Base-by-base conservation (phyloP, 2,329 filamentous ascomycete genomes). In the Sporothrix luriei region DNA sequence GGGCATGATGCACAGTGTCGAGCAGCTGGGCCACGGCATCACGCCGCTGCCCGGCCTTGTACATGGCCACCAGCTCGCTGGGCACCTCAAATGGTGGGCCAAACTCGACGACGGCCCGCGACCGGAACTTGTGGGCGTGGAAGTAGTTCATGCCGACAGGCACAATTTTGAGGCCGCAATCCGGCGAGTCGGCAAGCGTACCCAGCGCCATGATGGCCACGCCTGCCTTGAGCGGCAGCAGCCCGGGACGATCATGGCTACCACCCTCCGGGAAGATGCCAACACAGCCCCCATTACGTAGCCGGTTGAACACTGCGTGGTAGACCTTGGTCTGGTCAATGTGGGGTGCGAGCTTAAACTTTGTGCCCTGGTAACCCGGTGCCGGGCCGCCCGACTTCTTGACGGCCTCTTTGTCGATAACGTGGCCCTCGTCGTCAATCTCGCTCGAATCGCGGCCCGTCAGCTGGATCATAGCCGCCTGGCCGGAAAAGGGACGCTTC, bases 61-160 rank as follows among this genome's bases (percentile, higher is more conserved):
- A 98, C 79, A 93, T 89, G 72, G 94, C 86, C 5, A 97, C 92
- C 46, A 97, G 82, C 76, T 97, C 91, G 24, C 84, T 83, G 0
- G 93, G 91, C 11, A 98, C 89, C 74, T 97, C 91, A 72, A 98
- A 90, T 0, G 95, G 93, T 33, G 88, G 90, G 10, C 95, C 95
- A 75, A 98, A 99, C 77, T 99, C 95, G 71, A 98, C 90, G 4
- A 99, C 94, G 48, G 94, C 95, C 77, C 95, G 88, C 73, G 94
- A 98, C 59, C 94, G 91, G 80, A 99, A 99, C 79, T 98, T 99
- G 84, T 99, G 94, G 0, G 94, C 92, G 80, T 98, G 94, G 81
- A 99, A 99, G 80, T 99, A 99, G 80, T 99, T 99, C 94, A 99
- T 97, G 75, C 94, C 94, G 66, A 95, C 94, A 3, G 95, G 95